A percentile compares a stretch with the other conserved stretches of the same genome.
Conservation (phyloP, 805 yeast genomes). For the Sugiyamaella floridensis region DNA sequence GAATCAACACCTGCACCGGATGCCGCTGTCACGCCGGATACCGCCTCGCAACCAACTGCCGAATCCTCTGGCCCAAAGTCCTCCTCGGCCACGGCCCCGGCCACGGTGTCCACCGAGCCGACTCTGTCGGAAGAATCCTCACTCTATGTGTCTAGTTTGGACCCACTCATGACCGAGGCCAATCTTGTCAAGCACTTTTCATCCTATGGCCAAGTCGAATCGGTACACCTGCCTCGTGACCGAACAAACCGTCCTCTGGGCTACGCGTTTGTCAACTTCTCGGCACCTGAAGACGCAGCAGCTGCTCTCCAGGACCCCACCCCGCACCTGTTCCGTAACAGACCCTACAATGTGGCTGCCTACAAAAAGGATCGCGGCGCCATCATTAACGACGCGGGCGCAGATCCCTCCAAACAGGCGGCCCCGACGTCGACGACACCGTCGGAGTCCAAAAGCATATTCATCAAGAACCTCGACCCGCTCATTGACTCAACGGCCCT, state of each 20-base stretch:
- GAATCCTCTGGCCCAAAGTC: no score
- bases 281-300: constrained; percentile 74
- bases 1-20: no score
- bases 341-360: constrained; percentile 89
- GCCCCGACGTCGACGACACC: not conserved
- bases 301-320: constrained; percentile 76
- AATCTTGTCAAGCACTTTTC: constrained; percentile 59
- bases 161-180: constrained; percentile 64
- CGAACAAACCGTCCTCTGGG: constrained; percentile 82
- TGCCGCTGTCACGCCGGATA: no score
- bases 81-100: no score
- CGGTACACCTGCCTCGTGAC: constrained; percentile 88
- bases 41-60: no score
- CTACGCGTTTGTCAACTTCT: constrained; percentile 82
- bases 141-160: constrained; percentile 77
- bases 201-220: constrained; percentile 71
- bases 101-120: not conserved
- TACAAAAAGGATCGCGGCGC: constrained; percentile 62
- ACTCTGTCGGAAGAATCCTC: constrained; percentile 10
- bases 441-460: constrained; percentile 44
- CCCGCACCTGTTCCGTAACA: constrained; percentile 74
- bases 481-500: constrained; percentile 46
- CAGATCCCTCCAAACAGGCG: not conserved
- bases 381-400: not conserved
- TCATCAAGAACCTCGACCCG: constrained; percentile 49